Base-by-base conservation (phyloP, 2,329 filamentous ascomycete genomes). In the Phoma herbarum region DNA sequence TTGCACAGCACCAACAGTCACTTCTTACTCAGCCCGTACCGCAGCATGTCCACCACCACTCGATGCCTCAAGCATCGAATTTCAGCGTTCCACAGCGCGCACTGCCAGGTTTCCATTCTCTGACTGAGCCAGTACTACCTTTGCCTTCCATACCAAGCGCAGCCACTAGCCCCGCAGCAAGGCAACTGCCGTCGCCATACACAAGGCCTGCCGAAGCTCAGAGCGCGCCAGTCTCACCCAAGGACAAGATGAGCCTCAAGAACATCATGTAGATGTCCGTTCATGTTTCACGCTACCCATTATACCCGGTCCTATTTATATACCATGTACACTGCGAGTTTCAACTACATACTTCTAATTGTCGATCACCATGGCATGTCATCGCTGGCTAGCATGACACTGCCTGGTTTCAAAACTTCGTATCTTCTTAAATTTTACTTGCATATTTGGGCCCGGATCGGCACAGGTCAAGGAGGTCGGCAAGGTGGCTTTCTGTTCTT, bases 191-290 rank as follows among this genome's bases (percentile, higher is more conserved):
- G 8, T 73, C 67, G 31, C 71, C 73, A 10, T 74, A 72, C 56
- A 45, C 65, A 6, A 67, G 67, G 25, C 46, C 69, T 12, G 58
- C 50, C 46, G 68, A 73, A 47, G 68, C 67, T 31, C 67, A 62
- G 47, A 74, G 72, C 52, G 72, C 71, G 49, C 75, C 75, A 43
- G 67, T 72, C 52, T 75, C 74, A 55, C 75, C 75, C 14, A 69
- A 65, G 37, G 66, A 68, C 54, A 70, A 65, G 64, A 75, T 77
- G 73, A 73, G 69, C 58, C 66, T 77, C 29, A 67, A 67, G 57
- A 68, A 67, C 65, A 72, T 77, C 63, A 66, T 75, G 64, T 75
- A 69, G 66, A 65, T 64, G 62, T 60, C 22, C 22, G 20, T 63
- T 59, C 57, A 65, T 61, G 65, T 69, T 69, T 67, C 60, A 66